A percentile compares a stretch with the other conserved stretches of the same genome.
phyloP scores from a whole-genome alignment of 1,284 basidiomycete genomes.

The Papiliotrema nemorosa region DNA sequence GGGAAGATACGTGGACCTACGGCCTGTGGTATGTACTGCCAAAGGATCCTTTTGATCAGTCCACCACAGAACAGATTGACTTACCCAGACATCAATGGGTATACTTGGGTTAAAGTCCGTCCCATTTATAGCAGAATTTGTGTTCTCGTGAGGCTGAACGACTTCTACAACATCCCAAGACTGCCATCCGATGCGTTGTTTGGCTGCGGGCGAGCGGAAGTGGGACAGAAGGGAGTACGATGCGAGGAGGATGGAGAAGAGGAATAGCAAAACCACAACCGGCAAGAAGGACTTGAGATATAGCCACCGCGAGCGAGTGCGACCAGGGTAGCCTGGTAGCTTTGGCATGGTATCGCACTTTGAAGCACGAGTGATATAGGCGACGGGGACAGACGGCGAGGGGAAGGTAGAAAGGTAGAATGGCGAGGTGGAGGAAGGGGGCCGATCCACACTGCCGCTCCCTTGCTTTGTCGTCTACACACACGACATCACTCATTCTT shows the following conservation, averaged over 20 bases:
- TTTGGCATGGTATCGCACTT: conserved; percentile 2
- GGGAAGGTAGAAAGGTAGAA: no score
- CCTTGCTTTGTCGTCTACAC: no score
- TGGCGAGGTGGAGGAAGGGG: no score
- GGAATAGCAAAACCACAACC: conserved; percentile 60
- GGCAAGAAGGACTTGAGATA: conserved; percentile 33
- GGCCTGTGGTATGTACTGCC: conserved; percentile 73
- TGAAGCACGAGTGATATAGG: background rate
- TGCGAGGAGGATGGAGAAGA: conserved; percentile 63
- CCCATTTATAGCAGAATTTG: conserved; percentile 47
- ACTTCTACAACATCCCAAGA: conserved; percentile 68
- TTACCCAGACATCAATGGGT: conserved; percentile 72
- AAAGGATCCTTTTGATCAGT: conserved; percentile 55
- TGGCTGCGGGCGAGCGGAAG: conserved; percentile 62
- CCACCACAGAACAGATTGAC: background rate
- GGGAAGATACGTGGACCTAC: conserved; percentile 41
- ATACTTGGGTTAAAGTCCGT: conserved; percentile 59
- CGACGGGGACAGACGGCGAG: background rate
- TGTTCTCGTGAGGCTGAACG: conserved; percentile 11
- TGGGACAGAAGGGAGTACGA: conserved; percentile 47
- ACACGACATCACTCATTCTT: no score
- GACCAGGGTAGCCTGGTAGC: conserved; percentile 21
- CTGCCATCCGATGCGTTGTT: conserved; percentile 81
- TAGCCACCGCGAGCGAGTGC: conserved; percentile 24
- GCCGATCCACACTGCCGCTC: no score